Evolutionary conservation across 202 grass and related monocot species (phyloP).

Genomic region (Zizania palustris): DNA sequence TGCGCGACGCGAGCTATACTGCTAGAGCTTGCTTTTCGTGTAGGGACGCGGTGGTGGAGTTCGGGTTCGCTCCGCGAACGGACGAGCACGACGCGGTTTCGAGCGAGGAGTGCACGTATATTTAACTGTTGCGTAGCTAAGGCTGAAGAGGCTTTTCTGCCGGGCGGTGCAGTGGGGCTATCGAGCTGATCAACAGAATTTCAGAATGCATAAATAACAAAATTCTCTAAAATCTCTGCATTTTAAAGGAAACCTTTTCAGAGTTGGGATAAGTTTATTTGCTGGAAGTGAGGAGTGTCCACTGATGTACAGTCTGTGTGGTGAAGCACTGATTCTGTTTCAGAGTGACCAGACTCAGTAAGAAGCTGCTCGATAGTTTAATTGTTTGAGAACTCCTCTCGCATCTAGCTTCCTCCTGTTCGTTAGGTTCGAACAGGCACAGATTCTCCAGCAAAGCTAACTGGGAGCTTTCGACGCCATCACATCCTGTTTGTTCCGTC

Average conservation of each 20-base stretch:
- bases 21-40: background rate
- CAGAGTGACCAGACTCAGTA: background rate
- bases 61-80: constrained; percentile 31
- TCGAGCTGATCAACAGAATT: background rate
- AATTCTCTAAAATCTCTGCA: too few relatives aligned
- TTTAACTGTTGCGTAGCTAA: constrained; percentile 43
- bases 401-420: background rate
- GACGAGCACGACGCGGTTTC: constrained; percentile 50
- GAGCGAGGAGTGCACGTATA: constrained; percentile 43
- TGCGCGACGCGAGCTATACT: background rate
- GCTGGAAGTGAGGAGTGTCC: background rate
- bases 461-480: background rate
- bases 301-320: background rate
- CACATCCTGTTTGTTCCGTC: background rate
- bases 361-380: background rate
- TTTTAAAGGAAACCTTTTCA: background rate
- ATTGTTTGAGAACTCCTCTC: background rate
- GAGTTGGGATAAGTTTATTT: background rate
- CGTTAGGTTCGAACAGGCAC: background rate
- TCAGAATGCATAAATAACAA: too few relatives aligned
- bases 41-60: constrained; percentile 13
- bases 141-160: constrained; percentile 8
- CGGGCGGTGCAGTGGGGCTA: constrained; percentile 29
- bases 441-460: background rate
- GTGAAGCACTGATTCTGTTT: background rate